These are phyloP conservation scores for Hypoxylon sp. DNA, from an alignment of 2,329 filamentous ascomycete genomes.

Conservation along the genomic window DNA sequence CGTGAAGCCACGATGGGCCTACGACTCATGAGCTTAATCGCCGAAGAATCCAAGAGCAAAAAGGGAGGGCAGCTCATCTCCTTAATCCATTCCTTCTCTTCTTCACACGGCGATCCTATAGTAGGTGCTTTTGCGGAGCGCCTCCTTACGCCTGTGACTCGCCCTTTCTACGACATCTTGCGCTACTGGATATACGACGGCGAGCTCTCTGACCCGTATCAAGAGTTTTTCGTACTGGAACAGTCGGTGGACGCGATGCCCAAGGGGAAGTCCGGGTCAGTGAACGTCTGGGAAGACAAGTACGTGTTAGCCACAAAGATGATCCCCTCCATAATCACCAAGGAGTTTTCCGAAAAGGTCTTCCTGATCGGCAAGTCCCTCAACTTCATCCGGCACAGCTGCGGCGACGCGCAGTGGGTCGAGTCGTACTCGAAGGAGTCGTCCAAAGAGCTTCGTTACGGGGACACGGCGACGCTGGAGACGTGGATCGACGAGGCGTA, in stretches of 20 bases:
- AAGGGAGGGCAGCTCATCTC: constrained; percentile 93
- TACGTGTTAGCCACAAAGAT: constrained; percentile 86
- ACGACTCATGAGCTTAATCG: constrained; percentile 90
- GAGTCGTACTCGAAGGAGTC: constrained; percentile 93
- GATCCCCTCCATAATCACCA: constrained; percentile 91
- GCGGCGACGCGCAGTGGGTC: constrained; percentile 92
- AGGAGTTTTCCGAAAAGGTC: constrained; percentile 94
- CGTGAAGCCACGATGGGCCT: constrained; percentile 96
- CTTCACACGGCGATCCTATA: constrained; percentile 93
- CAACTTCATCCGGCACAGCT: constrained; percentile 97
- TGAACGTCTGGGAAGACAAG: constrained; percentile 97
- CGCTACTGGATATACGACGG: constrained; percentile 98
- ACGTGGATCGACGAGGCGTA: constrained; percentile 96
- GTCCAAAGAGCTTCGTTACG: constrained; percentile 90
- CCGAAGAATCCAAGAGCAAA: constrained; percentile 83
- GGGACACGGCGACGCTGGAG: constrained; percentile 90
- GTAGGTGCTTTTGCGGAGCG: constrained; percentile 93
- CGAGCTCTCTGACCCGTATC: constrained; percentile 93
- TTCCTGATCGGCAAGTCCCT: constrained; percentile 97
- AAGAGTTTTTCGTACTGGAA: constrained; percentile 94
- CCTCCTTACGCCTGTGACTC: constrained; percentile 83
- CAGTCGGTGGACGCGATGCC: constrained; percentile 64
- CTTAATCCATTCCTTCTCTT: constrained; percentile 90
- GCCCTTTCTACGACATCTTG: constrained; percentile 96
- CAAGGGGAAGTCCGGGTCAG: constrained; percentile 68